Evolutionary conservation across 495 filamentous ascomycete species (phyloP).

Genomic region (Xylaria sp.): DNA sequence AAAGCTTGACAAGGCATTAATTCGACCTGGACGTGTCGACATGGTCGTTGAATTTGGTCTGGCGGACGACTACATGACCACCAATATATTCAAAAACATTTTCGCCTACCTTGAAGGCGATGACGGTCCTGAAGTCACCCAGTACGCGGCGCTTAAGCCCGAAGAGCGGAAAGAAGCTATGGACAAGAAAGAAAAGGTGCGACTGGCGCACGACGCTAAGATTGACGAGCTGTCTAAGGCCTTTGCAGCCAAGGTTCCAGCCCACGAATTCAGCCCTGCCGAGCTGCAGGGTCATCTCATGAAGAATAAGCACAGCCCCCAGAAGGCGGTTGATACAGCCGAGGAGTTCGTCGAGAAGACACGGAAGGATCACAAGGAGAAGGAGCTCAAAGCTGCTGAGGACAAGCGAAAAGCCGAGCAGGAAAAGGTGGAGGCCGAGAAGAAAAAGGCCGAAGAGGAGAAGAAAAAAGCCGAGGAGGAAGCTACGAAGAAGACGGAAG

Average conservation of each 20-base stretch:
- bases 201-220: constrained; percentile 44
- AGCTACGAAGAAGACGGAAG: constrained; percentile 31
- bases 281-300: constrained; percentile 81
- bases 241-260: constrained; percentile 70
- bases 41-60: constrained; percentile 71
- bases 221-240: constrained; percentile 51
- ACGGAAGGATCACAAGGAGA: constrained; percentile 65
- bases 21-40: constrained; percentile 80
- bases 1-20: constrained; percentile 76
- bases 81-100: constrained; percentile 56
- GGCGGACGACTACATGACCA: constrained; percentile 55
- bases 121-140: constrained; percentile 30
- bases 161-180: constrained; percentile 47
- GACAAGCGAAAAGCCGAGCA: constrained; percentile 49
- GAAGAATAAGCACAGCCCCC: constrained; percentile 69
- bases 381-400: constrained; percentile 55
- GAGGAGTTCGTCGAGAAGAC: constrained; percentile 64
- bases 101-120: constrained; percentile 56
- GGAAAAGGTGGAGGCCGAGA: constrained; percentile 43
- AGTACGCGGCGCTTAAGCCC: constrained; percentile 24
- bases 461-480: constrained; percentile 37
- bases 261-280: constrained; percentile 71
- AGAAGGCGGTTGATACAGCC: constrained; percentile 62
- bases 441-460: constrained; percentile 42
- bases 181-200: constrained; percentile 43